Evolutionary conservation across 169 alveolate species (phyloP), one percentile per base, ranked within the genome.

Genomic region (Besnoitia besnoiti): DNA sequence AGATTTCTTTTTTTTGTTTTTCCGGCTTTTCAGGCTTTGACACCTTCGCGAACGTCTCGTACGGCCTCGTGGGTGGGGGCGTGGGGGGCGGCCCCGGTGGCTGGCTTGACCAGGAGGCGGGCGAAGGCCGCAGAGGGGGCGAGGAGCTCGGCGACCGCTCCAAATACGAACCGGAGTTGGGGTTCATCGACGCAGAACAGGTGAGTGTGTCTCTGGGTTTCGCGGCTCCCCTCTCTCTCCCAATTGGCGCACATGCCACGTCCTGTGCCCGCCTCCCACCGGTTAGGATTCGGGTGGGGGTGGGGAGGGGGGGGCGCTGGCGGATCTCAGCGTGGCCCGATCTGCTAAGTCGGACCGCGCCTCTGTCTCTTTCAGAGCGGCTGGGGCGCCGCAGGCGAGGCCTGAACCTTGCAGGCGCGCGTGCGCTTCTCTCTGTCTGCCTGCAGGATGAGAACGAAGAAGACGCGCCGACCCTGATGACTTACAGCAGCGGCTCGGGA

Each of bases 11-110:
- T 0, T 44, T 42, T 14, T n/a, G 40, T 42, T 8, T 5, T 67
- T 67, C 80, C n/a, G 10, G 14, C n/a, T n/a, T 37, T 42, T 33
- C 8, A 90, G 95, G 95, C 61, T 93, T 93, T 82, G 94, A 91
- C 33, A 84, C 73, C 89, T 91, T 90, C 40, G 92, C 93, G 40
- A 55, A 67, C 35, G 95, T 93, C 39, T 85, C 91, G 59, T 93
- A 93, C 87, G 94, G 94, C 46, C 84, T 79, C 27, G 89, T 93
- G 50, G 95, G 95, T 24, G 75, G 59, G 12, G 79, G 82, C 37
- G 77, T 79, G 8, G 46, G 51, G 30, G 88, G 61, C 35, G 55
- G 85, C 88, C 51, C 47, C 1, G 88, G 79, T 19, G 75, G 75
- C 10, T 35, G 76, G 37, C 40, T 40, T 19, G 91, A 33, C 39